phyloP scores from a whole-genome alignment of 805 yeast species.

The Zygotorulaspora danielsina region DNA sequence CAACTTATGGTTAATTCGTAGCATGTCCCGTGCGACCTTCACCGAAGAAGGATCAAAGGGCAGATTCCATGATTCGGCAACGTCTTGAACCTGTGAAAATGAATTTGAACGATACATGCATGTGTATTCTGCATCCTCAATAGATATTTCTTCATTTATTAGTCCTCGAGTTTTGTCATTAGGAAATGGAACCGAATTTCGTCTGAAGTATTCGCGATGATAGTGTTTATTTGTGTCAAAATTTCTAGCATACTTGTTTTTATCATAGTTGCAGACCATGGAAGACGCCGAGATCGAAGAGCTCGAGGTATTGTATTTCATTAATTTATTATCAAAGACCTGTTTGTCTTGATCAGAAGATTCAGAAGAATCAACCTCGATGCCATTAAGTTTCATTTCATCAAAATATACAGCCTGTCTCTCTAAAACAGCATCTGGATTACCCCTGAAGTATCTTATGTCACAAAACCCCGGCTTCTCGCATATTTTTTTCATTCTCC shows the following conservation, averaged over 20 bases:
- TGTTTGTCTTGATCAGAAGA: slow-evolving; percentile 14
- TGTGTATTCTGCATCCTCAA: background rate
- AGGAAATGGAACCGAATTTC: slow-evolving; percentile 25
- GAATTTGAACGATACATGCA: slow-evolving; percentile 24
- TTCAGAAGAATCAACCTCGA: slow-evolving; percentile 9
- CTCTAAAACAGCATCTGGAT: slow-evolving; percentile 19
- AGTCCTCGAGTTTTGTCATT: slow-evolving; percentile 12
- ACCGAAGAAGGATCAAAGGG: slow-evolving; percentile 34
- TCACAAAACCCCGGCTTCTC: slow-evolving; percentile 18
- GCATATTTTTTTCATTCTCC: slow-evolving; percentile 14
- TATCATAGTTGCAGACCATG: slow-evolving; percentile 27
- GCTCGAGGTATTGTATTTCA: slow-evolving; percentile 19
- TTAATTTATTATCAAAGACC: slow-evolving; percentile 12
- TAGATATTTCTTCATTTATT: slow-evolving; percentile 3
- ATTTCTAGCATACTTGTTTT: slow-evolving; percentile 18
- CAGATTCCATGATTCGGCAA: slow-evolving; percentile 26
- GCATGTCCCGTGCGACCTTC: slow-evolving; percentile 30
- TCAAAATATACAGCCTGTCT: slow-evolving; percentile 14
- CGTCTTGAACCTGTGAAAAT: slow-evolving; percentile 25
- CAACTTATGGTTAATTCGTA: slow-evolving; percentile 17
- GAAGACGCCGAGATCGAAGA: slow-evolving; percentile 25
- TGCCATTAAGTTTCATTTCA: slow-evolving; percentile 10
- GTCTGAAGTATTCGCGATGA: slow-evolving; percentile 27
- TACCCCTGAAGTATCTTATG: slow-evolving; percentile 22
- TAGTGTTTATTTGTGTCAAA: slow-evolving; percentile 18